phyloP scores from a whole-genome alignment of 2,329 filamentous ascomycete species.

The Diaporthe destruens region DNA sequence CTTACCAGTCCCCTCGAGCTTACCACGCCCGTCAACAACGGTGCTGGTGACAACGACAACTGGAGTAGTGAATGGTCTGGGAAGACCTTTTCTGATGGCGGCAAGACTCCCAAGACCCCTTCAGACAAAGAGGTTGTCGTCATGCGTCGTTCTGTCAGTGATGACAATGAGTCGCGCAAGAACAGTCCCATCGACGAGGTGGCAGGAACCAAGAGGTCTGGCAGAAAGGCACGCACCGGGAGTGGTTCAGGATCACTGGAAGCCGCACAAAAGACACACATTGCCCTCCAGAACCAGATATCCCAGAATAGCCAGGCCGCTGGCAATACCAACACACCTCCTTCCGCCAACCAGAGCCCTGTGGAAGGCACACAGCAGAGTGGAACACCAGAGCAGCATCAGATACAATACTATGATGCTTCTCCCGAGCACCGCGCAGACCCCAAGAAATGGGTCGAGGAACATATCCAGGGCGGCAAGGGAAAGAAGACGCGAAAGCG shows the following conservation, averaged over 20 bases:
- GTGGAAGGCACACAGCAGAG: constrained; percentile 1
- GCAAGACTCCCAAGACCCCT: background rate
- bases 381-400: background rate
- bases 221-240: background rate
- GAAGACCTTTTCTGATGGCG: background rate
- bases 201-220: background rate
- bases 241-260: background rate
- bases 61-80: constrained; percentile 12
- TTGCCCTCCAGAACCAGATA: constrained; percentile 8
- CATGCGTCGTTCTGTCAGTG: background rate
- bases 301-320: background rate
- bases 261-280: background rate
- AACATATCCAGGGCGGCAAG: background rate
- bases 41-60: background rate
- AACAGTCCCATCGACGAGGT: background rate
- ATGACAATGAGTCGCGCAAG: background rate
- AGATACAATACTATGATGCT: constrained; percentile 3
- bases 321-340: too few relatives aligned
- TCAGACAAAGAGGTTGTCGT: background rate
- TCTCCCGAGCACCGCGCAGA: background rate
- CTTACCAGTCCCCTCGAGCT: background rate
- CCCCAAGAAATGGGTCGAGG: background rate
- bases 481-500: constrained; percentile 4
- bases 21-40: background rate
- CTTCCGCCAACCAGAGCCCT: background rate